Base-by-base conservation (phyloP, 192 early-diverging fungal genomes). In the Coemansia umbellata region DNA sequence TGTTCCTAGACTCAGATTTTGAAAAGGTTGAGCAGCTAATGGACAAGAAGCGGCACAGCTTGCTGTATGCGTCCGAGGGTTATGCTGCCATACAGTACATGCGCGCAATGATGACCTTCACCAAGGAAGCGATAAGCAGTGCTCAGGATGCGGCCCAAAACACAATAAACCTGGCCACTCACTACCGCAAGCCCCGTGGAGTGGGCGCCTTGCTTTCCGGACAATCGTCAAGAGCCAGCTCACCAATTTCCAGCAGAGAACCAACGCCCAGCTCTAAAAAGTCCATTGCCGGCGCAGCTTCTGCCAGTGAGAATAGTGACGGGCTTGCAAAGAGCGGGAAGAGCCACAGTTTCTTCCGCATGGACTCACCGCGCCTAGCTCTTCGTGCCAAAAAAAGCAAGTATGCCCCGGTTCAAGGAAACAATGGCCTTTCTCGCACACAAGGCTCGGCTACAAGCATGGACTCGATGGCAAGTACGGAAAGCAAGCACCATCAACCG, bases 1-100 rank as follows among this genome's bases (percentile, higher is more conserved):
- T 90, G 31, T 93, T 95, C 60, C 57, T 95, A 26, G 81, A 90
- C 60, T 90, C 87, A 0, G 74, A 78, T 33, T 86, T 95, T 66
- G 70, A 79, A 6, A 81, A 85, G 31, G 71, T 85, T 13, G 89
- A 91, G 50, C 63, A 53, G 6, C 63, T 85, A 6, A 53, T 93
- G 39, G 44, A 63, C 23, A 47, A 48, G 26, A 63, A 57, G 63
- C 67, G 76, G 44, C 63, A 79, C 31, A 57, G 52, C 40, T 69
- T 87, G 8, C 78, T 94, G 68, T 91, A 90, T 37, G 81, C 85
- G 58, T 87, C 86, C 19, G 71, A 87, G 24, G 91, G 83, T 9
- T 82, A 82, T 33, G 84, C 82, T 3, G 80, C 86, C n/a, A 80
- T 94, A 32, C 74, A 80, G 31, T 85, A 78, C 37, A 36, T 91